Conservation (phyloP, 805 yeast species). For the Grigorovia yakushimaensis region DNA sequence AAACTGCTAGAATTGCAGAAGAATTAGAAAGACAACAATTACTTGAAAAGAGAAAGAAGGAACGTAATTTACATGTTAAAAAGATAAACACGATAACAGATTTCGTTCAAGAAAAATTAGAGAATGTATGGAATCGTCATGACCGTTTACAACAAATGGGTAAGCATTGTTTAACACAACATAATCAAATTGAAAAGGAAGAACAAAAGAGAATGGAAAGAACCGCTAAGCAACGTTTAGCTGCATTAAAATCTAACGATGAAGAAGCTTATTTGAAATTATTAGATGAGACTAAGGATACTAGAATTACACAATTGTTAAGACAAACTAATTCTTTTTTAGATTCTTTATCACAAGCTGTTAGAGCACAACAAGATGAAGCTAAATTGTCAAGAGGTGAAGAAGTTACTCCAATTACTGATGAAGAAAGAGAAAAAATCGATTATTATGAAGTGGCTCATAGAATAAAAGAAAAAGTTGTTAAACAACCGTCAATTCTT, state of each 20-base stretch:
- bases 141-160: slow-evolving; percentile 27
- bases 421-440: slow-evolving; percentile 53
- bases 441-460: slow-evolving; percentile 83
- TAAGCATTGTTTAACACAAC: slow-evolving; percentile 18
- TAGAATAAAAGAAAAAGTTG: slow-evolving; percentile 54
- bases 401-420: slow-evolving; percentile 30
- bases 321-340: slow-evolving; percentile 71
- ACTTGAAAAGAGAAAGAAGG: slow-evolving; percentile 44
- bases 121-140: slow-evolving; percentile 13
- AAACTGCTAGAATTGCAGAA: slow-evolving; percentile 66
- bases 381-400: slow-evolving; percentile 27
- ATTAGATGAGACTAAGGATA: slow-evolving; percentile 78
- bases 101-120: slow-evolving; percentile 23
- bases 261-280: slow-evolving; percentile 80
- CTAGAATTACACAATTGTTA: slow-evolving; percentile 74
- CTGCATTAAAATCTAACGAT: slow-evolving; percentile 77
- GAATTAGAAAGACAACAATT: slow-evolving; percentile 65
- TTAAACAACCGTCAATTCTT: slow-evolving; percentile 55
- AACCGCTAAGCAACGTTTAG: slow-evolving; percentile 81
- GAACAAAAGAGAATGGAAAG: slow-evolving; percentile 66
- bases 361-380: slow-evolving; percentile 57
- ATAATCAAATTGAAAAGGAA: slow-evolving; percentile 49
- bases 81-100: slow-evolving; percentile 36
- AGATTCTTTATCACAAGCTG: slow-evolving; percentile 71
- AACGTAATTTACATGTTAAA: slow-evolving; percentile 41